phyloP scores from a whole-genome alignment of 2,329 filamentous ascomycete species.

The Botrytis sinoallii region DNA sequence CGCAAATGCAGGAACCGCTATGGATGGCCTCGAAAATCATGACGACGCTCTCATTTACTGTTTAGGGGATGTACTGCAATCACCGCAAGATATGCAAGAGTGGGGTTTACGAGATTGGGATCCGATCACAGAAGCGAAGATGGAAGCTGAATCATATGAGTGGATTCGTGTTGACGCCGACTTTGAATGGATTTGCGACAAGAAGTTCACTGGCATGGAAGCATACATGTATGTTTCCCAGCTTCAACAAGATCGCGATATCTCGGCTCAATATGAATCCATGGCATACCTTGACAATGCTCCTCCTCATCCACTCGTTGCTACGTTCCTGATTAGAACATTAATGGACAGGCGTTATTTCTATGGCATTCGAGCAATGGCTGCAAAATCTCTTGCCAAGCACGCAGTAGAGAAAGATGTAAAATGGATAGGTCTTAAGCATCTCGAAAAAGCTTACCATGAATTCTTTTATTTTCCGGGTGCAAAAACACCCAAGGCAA shows the following conservation, averaged over 20 bases:
- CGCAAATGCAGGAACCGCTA: conserved; percentile 59
- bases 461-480: conserved; percentile 83
- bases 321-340: conserved; percentile 85
- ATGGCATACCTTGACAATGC: conserved; percentile 70
- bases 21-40: conserved; percentile 63
- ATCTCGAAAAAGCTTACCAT: conserved; percentile 81
- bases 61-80: conserved; percentile 84
- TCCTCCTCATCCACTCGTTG: conserved; percentile 73
- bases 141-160: conserved; percentile 96
- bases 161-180: conserved; percentile 98
- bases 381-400: conserved; percentile 72
- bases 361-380: conserved; percentile 84
- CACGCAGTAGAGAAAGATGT: conserved; percentile 66
- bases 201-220: conserved; percentile 74
- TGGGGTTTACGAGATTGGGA: conserved; percentile 91
- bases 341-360: conserved; percentile 91
- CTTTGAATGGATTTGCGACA: conserved; percentile 94
- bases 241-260: conserved; percentile 92
- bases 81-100: conserved; percentile 72
- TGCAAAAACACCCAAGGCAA: conserved; percentile 76
- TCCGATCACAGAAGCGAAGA: conserved; percentile 79
- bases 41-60: conserved; percentile 87
- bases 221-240: conserved; percentile 98
- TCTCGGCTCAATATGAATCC: conserved; percentile 79
- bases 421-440: conserved; percentile 75